A percentile compares a stretch with the other conserved stretches of the same genome.
These are phyloP conservation scores for Mortierella alpina DNA, from an alignment of 192 early-diverging fungal genomes.

Conservation along the genomic window DNA sequence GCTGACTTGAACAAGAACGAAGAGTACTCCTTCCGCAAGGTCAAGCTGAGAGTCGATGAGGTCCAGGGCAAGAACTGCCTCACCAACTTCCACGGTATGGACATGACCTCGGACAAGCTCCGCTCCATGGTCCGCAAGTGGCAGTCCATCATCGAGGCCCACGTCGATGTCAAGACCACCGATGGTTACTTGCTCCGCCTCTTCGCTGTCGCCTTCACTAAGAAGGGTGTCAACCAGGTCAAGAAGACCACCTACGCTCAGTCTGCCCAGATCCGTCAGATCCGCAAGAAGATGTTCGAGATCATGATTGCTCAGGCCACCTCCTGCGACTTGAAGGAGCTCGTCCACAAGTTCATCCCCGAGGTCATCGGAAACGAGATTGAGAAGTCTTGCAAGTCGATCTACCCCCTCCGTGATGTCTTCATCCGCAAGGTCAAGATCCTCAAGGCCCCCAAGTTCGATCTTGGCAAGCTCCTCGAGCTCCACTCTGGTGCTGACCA, in stretches of 20 bases:
- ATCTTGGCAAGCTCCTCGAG: constrained; percentile 95
- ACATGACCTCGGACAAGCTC: constrained; percentile 99
- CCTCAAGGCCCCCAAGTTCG: constrained; percentile 96
- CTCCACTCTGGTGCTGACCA: constrained; percentile 88
- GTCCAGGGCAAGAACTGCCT: constrained; percentile 98
- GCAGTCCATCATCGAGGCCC: constrained; percentile 97
- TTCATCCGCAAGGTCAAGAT: constrained; percentile 99
- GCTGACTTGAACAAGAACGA: constrained; percentile 95
- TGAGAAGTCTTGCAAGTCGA: constrained; percentile 95
- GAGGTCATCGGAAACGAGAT: constrained; percentile 98
- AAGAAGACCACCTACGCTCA: constrained; percentile 99
- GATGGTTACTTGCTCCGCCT: constrained; percentile 99
- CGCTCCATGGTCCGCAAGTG: constrained; percentile 99
- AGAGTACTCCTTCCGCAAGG: constrained; percentile 96
- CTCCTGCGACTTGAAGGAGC: constrained; percentile 92
- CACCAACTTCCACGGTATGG: constrained; percentile 99
- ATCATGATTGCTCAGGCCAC: constrained; percentile 90
- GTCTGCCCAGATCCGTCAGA: constrained; percentile 94
- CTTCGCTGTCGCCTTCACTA: constrained; percentile 98
- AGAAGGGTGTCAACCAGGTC: constrained; percentile 92
- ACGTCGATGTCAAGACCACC: constrained; percentile 99
- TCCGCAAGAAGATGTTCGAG: constrained; percentile 99
- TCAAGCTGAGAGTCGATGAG: constrained; percentile 97
- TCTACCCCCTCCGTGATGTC: constrained; percentile 98
- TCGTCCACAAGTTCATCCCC: constrained; percentile 95